Percentiles rank a stretch among this genome's conserved stretches.
Evolutionary conservation across 148 eudicot species (phyloP).

Genomic region (Nyssa sinensis): DNA sequence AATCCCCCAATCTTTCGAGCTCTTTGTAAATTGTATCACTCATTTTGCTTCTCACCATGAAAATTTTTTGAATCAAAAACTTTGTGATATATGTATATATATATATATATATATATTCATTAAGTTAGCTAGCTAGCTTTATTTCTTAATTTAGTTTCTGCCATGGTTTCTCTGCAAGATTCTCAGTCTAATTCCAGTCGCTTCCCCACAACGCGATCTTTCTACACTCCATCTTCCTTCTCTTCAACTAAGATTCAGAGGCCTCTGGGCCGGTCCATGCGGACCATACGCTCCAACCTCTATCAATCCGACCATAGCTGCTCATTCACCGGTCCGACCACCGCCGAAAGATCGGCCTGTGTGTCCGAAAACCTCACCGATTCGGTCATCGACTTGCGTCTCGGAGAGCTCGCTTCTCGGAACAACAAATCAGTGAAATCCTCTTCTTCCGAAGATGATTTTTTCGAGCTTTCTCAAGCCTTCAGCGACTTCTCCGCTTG

Average conservation of each 20-base stretch:
- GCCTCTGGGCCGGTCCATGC: slow-evolving; percentile 76
- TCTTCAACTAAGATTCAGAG: slow-evolving; percentile 47
- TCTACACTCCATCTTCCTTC: slow-evolving; percentile 51
- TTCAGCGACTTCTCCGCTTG: slow-evolving; percentile 69
- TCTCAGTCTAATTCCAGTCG: slow-evolving; percentile 34
- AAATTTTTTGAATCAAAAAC: too few relatives aligned
- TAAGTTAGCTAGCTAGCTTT: too few relatives aligned
- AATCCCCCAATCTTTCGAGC: background rate
- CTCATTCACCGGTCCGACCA: slow-evolving; percentile 8
- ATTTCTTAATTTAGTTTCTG: background rate
- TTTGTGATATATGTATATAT: too few relatives aligned
- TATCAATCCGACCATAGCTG: slow-evolving; percentile 23
- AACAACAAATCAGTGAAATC: slow-evolving; percentile 26
- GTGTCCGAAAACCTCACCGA: slow-evolving; percentile 58
- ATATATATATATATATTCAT: too few relatives aligned
- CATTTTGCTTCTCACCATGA: background rate
- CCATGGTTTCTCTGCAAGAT: slow-evolving; percentile 70
- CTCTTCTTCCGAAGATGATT: slow-evolving; percentile 32
- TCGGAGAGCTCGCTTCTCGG: slow-evolving; percentile 53
- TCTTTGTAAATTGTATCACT: background rate
- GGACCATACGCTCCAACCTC: slow-evolving; percentile 73
- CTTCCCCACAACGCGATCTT: slow-evolving; percentile 35
- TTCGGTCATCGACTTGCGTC: slow-evolving; percentile 65
- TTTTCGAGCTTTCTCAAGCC: slow-evolving; percentile 53
- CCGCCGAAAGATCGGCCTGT: background rate